Conservation (phyloP, 257 asterid genomes). For the Capsicum chinense region DNA sequence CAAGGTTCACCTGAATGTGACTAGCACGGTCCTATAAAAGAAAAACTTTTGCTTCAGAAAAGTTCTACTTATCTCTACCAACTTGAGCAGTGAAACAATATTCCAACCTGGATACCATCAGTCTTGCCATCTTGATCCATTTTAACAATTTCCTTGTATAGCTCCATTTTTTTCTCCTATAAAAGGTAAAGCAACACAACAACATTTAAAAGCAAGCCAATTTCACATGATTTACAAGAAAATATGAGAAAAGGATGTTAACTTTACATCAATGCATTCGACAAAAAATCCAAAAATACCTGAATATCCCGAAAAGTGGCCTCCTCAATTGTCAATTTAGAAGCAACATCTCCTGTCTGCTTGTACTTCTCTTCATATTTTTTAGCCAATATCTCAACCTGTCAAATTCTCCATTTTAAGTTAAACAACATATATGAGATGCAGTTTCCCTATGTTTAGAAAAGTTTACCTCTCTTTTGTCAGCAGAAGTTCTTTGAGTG, state of each 20-base stretch:
- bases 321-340: conserved; percentile 92
- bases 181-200: conserved; percentile 31
- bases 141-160: conserved; percentile 78
- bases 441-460: conserved; percentile 30
- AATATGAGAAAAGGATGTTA: conserved; percentile 31
- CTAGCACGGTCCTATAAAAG: conserved; percentile 69
- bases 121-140: conserved; percentile 73
- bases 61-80: conserved; percentile 33
- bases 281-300: conserved; percentile 49
- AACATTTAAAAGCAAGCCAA: conserved; percentile 2
- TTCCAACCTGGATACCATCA: conserved; percentile 68
- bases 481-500: conserved; percentile 77
- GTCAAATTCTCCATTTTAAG: conserved; percentile 36
- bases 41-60: conserved; percentile 35
- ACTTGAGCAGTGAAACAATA: conserved; percentile 31
- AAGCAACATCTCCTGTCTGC: conserved; percentile 90
- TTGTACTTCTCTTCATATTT: conserved; percentile 94
- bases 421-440: conserved; percentile 26
- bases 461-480: conserved; percentile 79
- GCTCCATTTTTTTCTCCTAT: conserved; percentile 94
- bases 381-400: conserved; percentile 87
- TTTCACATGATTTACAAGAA: conserved; percentile 31
- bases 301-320: conserved; percentile 97
- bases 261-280: neutral
- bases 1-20: conserved; percentile 76